phyloP scores from a whole-genome alignment of 331 rosid species.

The Quercus lobata region DNA sequence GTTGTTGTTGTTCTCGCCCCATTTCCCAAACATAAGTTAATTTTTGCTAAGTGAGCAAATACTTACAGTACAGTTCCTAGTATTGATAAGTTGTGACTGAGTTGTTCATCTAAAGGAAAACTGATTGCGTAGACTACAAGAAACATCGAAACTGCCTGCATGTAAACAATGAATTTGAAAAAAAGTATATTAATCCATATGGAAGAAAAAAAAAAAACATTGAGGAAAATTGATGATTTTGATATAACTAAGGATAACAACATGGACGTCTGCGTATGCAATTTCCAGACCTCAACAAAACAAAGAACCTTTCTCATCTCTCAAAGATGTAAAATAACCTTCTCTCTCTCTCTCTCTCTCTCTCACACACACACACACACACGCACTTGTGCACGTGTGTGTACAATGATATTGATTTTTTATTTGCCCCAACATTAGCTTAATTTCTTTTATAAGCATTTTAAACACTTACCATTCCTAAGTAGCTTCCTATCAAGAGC shows the following conservation, averaged over 20 bases:
- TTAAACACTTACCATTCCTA: constrained; percentile 74
- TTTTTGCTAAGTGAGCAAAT: constrained; percentile 13
- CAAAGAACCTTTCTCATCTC: neutral
- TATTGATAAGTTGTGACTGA: constrained; percentile 61
- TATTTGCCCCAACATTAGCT: neutral
- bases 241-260: neutral
- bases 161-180: neutral
- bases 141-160: constrained; percentile 80
- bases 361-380: fast-evolving
- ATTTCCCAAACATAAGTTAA: too few species aligned
- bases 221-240: constrained; percentile 8
- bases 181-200: neutral
- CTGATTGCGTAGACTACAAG: constrained; percentile 51
- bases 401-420: neutral
- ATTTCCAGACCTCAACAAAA: neutral
- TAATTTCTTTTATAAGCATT: neutral
- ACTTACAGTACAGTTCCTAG: constrained; percentile 78
- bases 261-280: neutral
- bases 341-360: neutral
- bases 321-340: neutral
- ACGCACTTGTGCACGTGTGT: too few species aligned
- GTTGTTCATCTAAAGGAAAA: constrained; percentile 61
- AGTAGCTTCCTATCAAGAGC: constrained; percentile 77
- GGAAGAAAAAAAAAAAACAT: neutral
- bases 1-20: too few species aligned